A percentile compares a stretch with the other conserved stretches of the same genome.
Conservation (phyloP, 805 yeast genomes). For the Wickerhamia fluorescens region DNA sequence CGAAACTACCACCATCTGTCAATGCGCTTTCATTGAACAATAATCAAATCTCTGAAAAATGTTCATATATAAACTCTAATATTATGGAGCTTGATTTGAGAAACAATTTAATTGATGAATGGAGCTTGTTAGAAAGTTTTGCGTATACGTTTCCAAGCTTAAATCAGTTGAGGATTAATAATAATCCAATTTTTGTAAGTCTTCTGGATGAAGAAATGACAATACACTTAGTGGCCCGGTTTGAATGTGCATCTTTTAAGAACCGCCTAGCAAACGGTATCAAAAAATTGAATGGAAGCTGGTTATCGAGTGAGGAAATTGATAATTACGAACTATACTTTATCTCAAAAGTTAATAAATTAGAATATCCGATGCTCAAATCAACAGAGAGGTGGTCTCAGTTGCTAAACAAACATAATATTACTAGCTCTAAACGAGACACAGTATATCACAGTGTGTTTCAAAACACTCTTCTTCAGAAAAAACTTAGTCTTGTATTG, state of each 20-base stretch:
- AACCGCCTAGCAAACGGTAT: conserved; percentile 15
- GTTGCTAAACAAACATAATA: conserved; percentile 30
- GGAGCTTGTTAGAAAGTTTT: conserved; percentile 45
- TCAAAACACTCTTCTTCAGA: conserved; percentile 2
- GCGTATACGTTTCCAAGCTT: conserved; percentile 33
- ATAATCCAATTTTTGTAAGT: conserved; percentile 43
- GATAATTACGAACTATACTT: conserved; percentile 64
- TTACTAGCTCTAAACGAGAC: neutral
- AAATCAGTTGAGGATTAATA: conserved; percentile 39
- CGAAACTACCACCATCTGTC: conserved; percentile 7
- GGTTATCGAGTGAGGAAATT: conserved; percentile 40
- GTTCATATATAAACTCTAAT: neutral
- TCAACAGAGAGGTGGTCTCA: conserved; percentile 33
- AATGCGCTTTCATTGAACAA: conserved; percentile 1
- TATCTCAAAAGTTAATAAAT: conserved; percentile 41
- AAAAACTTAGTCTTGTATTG: conserved; percentile 8
- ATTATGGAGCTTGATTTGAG: conserved; percentile 40
- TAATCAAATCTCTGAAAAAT: neutral
- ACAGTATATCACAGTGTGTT: neutral
- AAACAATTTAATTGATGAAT: conserved; percentile 38
- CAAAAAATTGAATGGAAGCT: conserved; percentile 50
- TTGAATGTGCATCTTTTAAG: conserved; percentile 13
- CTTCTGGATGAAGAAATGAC: conserved; percentile 25
- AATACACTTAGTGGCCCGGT: conserved; percentile 41
- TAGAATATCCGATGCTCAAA: conserved; percentile 11